Base-by-base conservation (phyloP, 306 rosid species). In the Hippophae tibetana region DNA sequence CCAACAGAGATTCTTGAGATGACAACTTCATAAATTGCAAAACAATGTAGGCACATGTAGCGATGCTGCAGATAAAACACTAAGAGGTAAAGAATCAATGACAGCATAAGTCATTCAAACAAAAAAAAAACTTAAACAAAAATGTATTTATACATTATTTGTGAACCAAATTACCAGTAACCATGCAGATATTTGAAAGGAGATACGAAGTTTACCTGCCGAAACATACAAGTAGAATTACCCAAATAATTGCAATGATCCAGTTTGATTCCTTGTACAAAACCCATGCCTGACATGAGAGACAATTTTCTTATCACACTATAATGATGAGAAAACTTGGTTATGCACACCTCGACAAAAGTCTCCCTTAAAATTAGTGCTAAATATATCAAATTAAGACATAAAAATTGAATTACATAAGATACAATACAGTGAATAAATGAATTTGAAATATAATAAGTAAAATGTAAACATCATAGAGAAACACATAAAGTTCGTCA, bases 21-120 rank as follows among this genome's bases (percentile, higher is more conserved):
- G 97, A 81, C 52, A 90, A 77, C 86, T 81, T 83, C 78, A 70
- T 65, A 47, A 87, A 63, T 80, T 82, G 95, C 64, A 79, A n/a
- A 57, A 81, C 69, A 66, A 85, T 74, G 65, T 82, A 87, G 67
- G 69, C 82, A 54, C 84, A 77, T 38, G 94, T 76, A 47, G 81
- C 52, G 58, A 85, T 66, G 79, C 97, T 90, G 80, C 63, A 69
- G 47, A 64, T 13, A 74, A 54, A 63, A 38, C 8, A 48, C 41
- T 27, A 64, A 31, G 42, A 57, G 49, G 7, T 60, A 75, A 59
- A 62, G 5, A 13, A 49, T 58, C 45, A 63, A 56, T 26, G n/a
- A 52, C 26, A 55, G 44, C 3, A 9, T 9, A 13, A 48, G 5
- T 46, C 25, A 42, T 9, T 41, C 6, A 9, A 52, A 44, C 45